phyloP scores from a whole-genome alignment of 148 eudicot species.

The Amaranthus palmeri region DNA sequence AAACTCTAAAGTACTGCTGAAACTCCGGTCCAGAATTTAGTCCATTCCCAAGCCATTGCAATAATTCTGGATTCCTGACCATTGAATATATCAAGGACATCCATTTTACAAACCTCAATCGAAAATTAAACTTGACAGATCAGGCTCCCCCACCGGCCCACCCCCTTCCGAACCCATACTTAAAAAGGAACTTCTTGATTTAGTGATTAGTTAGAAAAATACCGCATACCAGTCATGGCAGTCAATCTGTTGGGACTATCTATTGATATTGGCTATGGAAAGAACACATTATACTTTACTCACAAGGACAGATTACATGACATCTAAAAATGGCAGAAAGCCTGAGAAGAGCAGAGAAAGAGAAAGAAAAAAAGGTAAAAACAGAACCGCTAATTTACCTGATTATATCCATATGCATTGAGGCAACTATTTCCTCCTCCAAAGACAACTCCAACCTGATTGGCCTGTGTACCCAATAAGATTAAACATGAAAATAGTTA shows the following conservation, averaged over 20 bases:
- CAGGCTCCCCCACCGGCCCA: background rate
- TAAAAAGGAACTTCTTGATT: background rate
- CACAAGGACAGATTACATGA: background rate
- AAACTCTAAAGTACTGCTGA: background rate
- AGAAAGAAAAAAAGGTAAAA: background rate
- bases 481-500: slow-evolving; percentile 5
- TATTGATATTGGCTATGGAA: background rate
- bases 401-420: slow-evolving; percentile 80
- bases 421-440: slow-evolving; percentile 83
- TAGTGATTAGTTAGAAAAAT: background rate
- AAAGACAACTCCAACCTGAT: slow-evolving; percentile 76
- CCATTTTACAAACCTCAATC: background rate
- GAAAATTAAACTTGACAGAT: background rate
- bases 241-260: background rate
- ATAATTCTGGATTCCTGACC: background rate
- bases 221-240: background rate
- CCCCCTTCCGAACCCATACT: background rate
- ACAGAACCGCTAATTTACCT: slow-evolving; percentile 37
- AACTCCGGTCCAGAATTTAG: background rate
- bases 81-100: background rate
- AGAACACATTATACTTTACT: background rate
- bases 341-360: background rate
- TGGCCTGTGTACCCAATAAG: slow-evolving; percentile 41
- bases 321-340: background rate
- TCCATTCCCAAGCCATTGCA: background rate